Percentiles rank a stretch among this genome's conserved stretches.
Evolutionary conservation across 129 eudicot species (phyloP).

Genomic region (Artemisia tridentata): DNA sequence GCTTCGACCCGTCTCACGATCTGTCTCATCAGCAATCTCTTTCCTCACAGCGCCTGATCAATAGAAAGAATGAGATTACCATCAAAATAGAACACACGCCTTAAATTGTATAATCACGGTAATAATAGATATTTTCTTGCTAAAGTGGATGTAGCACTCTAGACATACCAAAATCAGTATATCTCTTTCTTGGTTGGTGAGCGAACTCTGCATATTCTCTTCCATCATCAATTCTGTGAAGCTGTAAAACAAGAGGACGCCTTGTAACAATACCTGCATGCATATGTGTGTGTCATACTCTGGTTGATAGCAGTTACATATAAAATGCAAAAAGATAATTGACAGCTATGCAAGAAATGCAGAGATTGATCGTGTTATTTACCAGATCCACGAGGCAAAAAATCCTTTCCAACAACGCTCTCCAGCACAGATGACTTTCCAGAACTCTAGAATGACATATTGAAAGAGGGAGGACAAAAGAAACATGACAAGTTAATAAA

Average conservation of each 20-base stretch:
- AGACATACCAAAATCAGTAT: slow-evolving; percentile 82
- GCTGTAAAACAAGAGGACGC: slow-evolving; percentile 98
- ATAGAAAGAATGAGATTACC: slow-evolving; percentile 17
- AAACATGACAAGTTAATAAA: no score
- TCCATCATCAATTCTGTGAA: slow-evolving; percentile 75
- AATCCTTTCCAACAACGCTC: slow-evolving; percentile 93
- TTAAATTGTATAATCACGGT: not conserved
- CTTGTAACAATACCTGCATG: slow-evolving; percentile 92
- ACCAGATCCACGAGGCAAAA: slow-evolving; percentile 99
- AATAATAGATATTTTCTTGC: no score
- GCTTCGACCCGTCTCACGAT: slow-evolving; percentile 90
- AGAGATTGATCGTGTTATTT: slow-evolving; percentile 6
- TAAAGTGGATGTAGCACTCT: not conserved
- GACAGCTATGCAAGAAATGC: slow-evolving; percentile 4
- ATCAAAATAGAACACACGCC: not conserved
- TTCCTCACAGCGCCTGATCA: slow-evolving; percentile 90
- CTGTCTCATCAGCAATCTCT: slow-evolving; percentile 95
- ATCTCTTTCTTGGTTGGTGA: slow-evolving; percentile 77
- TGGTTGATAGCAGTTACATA: slow-evolving; percentile 7
- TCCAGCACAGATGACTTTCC: slow-evolving; percentile 96
- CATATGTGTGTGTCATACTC: not conserved
- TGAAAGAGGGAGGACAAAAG: no score
- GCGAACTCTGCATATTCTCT: slow-evolving; percentile 97
- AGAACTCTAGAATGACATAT: slow-evolving; percentile 58
- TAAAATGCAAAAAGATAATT: not conserved